Evolutionary conservation across 2,329 filamentous ascomycete genomes (phyloP).

Genomic region (Cladophialophora immunda): DNA sequence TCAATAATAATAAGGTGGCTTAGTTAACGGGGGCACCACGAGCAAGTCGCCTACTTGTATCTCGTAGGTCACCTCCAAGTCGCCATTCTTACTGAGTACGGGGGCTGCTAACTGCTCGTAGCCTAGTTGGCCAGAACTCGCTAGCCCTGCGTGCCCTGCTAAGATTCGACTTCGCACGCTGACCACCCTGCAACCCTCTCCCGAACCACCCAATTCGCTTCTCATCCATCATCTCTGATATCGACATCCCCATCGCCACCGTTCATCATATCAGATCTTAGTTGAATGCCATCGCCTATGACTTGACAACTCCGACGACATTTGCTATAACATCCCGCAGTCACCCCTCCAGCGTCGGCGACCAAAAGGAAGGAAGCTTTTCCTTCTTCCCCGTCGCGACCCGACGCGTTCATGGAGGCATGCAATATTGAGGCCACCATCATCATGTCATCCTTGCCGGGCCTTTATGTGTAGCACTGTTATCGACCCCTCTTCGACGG

Average conservation of each 20-base stretch:
- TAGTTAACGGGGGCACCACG: constrained; percentile 3
- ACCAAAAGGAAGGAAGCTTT: constrained; percentile 12
- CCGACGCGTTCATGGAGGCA: constrained; percentile 33
- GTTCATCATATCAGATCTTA: constrained; percentile 4
- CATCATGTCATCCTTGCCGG: constrained; percentile 26
- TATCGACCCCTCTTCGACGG: not conserved
- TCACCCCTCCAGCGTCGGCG: not conserved
- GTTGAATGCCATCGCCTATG: constrained; percentile 1
- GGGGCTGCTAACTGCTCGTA: constrained; percentile 7
- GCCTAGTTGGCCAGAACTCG: not conserved
- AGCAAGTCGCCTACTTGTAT: not conserved
- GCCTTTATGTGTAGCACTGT: constrained; percentile 9
- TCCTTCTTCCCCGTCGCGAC: constrained; percentile 26
- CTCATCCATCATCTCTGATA: constrained; percentile 16
- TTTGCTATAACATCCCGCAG: not conserved
- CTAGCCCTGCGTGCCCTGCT: not conserved
- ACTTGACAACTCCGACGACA: not conserved
- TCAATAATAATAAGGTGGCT: constrained; percentile 9
- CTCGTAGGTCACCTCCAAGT: not conserved
- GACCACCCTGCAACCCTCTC: constrained; percentile 18
- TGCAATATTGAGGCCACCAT: constrained; percentile 19
- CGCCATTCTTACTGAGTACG: constrained; percentile 2
- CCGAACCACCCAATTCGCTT: constrained; percentile 15
- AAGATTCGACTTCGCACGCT: constrained; percentile 14
- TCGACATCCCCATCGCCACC: constrained; percentile 7